Conservation (phyloP, 202 grass and related monocot species). For the Sporobolus alterniflorus region DNA sequence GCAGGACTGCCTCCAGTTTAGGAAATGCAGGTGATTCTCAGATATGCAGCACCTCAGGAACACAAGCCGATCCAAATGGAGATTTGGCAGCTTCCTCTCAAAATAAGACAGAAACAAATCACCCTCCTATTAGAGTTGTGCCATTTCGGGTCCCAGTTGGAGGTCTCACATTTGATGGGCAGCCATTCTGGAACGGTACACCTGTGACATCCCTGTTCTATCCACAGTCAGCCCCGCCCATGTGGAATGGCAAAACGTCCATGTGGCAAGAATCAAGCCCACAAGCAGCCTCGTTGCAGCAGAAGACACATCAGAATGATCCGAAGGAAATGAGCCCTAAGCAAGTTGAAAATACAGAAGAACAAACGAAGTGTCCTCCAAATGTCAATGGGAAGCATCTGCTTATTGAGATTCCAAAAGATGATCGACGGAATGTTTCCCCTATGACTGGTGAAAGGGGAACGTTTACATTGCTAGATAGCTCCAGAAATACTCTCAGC, state of each 20-base stretch:
- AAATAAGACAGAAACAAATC: conserved; percentile 45
- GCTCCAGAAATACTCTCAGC: conserved; percentile 38
- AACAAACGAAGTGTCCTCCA: conserved; percentile 14
- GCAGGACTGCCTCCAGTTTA: conserved; percentile 38
- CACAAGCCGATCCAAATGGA: conserved; percentile 35
- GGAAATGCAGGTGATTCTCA: conserved; percentile 42
- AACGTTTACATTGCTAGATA: conserved; percentile 48
- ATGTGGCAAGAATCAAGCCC: conserved; percentile 37
- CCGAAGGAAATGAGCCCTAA: conserved; percentile 30
- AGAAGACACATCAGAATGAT: conserved; percentile 30
- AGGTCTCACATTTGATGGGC: conserved; percentile 63
- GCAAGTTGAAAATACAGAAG: conserved; percentile 37
- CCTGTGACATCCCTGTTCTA: conserved; percentile 49
- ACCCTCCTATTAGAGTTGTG: conserved; percentile 66
- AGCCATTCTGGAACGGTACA: conserved; percentile 53
- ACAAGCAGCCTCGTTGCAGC: conserved; percentile 26
- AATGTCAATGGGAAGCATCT: conserved; percentile 44
- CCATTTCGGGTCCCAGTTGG: conserved; percentile 65
- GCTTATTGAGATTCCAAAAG: conserved; percentile 24
- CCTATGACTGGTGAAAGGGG: conserved; percentile 59
- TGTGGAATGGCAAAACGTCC: conserved; percentile 45
- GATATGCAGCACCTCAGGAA: conserved; percentile 48
- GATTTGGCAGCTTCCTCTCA: conserved; percentile 34
- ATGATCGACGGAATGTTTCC: conserved; percentile 47
- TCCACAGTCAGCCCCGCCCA: conserved; percentile 48